A percentile compares a stretch with the other conserved stretches of the same genome.
phyloP scores from a whole-genome alignment of 495 filamentous ascomycete genomes.

The Filosporella fistucella region DNA sequence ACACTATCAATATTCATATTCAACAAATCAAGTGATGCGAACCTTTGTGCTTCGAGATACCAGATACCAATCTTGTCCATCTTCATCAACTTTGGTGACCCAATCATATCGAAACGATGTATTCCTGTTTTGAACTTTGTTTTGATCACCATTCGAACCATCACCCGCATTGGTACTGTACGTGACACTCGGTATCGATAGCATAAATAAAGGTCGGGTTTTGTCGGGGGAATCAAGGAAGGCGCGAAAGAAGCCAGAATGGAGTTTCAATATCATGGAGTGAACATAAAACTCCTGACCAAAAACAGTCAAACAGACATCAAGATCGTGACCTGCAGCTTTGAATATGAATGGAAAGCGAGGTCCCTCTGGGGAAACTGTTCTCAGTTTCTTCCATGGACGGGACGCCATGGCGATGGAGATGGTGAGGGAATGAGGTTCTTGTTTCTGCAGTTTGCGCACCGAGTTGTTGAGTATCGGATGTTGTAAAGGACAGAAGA shows the following conservation, averaged over 20 bases:
- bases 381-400: too few species aligned
- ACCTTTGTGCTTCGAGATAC: background rate
- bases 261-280: slow-evolving; percentile 1
- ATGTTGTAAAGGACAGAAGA: too few species aligned
- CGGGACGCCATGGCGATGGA: too few species aligned
- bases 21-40: background rate
- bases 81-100: slow-evolving; percentile 1
- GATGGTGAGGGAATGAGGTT: too few species aligned
- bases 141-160: background rate
- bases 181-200: background rate
- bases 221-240: slow-evolving; percentile 13
- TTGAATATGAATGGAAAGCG: too few species aligned
- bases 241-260: slow-evolving; percentile 7
- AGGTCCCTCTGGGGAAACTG: too few species aligned
- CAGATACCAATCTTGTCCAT: slow-evolving; percentile 1
- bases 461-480: too few species aligned
- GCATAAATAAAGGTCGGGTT: too few species aligned
- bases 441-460: too few species aligned
- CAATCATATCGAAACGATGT: slow-evolving; percentile 4
- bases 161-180: slow-evolving; percentile 12
- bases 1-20: too few species aligned
- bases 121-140: background rate
- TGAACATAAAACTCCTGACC: slow-evolving; percentile 3
- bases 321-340: too few species aligned
- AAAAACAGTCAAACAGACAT: slow-evolving; percentile 5